Evolutionary conservation across 192 early-diverging fungal species (phyloP).

Genomic region (Lunasporangiospora selenospora): DNA sequence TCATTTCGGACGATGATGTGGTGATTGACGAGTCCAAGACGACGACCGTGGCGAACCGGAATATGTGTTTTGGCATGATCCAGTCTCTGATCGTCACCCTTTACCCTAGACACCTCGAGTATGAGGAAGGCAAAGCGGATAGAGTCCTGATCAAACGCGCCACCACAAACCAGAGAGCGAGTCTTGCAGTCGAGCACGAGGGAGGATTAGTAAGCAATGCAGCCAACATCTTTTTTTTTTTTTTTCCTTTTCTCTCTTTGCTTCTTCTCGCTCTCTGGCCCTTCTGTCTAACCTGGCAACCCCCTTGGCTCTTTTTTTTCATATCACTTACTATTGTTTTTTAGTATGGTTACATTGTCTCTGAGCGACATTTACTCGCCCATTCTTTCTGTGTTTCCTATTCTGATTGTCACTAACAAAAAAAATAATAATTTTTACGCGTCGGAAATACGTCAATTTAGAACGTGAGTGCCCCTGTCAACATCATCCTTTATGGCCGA

Average conservation of each 20-base stretch:
- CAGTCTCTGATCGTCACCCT: conserved; percentile 34
- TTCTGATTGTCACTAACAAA: too few species aligned
- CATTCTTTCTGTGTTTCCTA: background rate
- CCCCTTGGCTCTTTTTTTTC: conserved; percentile 1
- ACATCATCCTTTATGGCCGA: conserved; percentile 43
- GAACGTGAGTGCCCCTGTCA: conserved; percentile 43
- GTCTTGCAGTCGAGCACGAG: conserved; percentile 35
- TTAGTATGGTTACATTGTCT: conserved; percentile 48
- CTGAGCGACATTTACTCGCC: conserved; percentile 12
- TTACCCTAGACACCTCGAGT: conserved; percentile 42
- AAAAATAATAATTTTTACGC: background rate
- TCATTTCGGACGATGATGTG: conserved; percentile 45
- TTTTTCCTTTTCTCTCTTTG: conserved; percentile 16
- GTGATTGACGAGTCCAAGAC: conserved; percentile 45
- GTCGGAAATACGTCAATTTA: conserved; percentile 11
- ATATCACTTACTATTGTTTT: background rate
- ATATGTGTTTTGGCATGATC: conserved; percentile 52
- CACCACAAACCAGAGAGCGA: conserved; percentile 37
- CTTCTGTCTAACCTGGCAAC: too few species aligned
- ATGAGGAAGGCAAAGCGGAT: conserved; percentile 33
- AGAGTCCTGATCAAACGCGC: conserved; percentile 32
- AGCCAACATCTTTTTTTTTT: background rate
- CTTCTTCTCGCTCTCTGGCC: conserved; percentile 6
- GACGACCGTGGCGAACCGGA: conserved; percentile 39
- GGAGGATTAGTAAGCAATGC: conserved; percentile 15